Base-by-base conservation (phyloP, 257 asterid genomes). In the Marsdenia floribunda region DNA sequence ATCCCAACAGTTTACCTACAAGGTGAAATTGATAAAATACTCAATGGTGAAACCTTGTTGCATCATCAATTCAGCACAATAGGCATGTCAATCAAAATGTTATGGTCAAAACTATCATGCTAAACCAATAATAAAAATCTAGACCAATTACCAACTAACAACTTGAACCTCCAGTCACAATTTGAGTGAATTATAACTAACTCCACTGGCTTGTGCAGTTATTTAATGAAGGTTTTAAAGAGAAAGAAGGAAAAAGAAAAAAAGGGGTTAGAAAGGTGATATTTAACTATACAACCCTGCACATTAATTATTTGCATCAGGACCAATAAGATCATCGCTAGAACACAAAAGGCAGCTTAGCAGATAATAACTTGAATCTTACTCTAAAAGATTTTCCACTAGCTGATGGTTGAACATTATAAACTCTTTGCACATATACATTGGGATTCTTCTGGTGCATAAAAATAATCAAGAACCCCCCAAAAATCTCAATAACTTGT, bases 1-100 rank as follows among this genome's bases (percentile, higher is more conserved):
- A 81, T 71, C 98, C 99, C 84, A 92, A 76, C 72, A 90, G 84
- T 80, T 90, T 89, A 71, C 98, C 98, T 92, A 71, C 81, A 81
- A 73, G 59, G 70, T n/a, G 65, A 21, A 57, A 58, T 35, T 71
- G 70, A 44, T 14, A 24, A 61, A 73, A 12, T 5, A 13, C 73
- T 24, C 0, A 59, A 44, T 18, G 64, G 47, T 8, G 37, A 71
- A 68, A 35, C 61, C 38, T 38, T 2, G 24, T 38, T 37, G 40
- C 38, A 12, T 37, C 26, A 72, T 22, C 19, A 65, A 37, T 64
- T 67, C 49, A 72, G 42, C n/a, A 71, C 19, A 33, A 66, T 11
- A 72, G 74, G 44, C 58, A 59, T 57, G 12, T 58, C 9, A 5
- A 38, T 22, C 2, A 37, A 49, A 57, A 71, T 72, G 76, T 47